Base-by-base conservation (phyloP, 129 eudicot species). In the Flaveria linearis region DNA sequence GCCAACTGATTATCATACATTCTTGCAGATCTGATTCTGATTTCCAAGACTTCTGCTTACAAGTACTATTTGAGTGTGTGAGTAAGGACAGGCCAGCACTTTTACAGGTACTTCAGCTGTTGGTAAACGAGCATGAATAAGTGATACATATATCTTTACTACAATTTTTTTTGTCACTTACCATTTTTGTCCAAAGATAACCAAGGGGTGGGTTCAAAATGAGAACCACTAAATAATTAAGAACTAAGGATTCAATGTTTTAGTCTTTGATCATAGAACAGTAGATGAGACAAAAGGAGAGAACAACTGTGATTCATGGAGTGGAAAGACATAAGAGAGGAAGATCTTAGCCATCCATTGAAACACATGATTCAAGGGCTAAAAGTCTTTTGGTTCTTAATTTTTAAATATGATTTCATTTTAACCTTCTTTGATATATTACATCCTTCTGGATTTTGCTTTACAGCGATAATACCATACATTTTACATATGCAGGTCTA, bases 81-180 rank as follows among this genome's bases (percentile, higher is more conserved):
- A 94, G 97, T 82, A 94, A 94, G 82, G 99, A 94, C 78, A 89
- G 96, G 57, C 97, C 99, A 51, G 92, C 97, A 41, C 85, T 94
- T 82, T 82, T 94, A 71, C 98, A 93, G 98, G 98, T 90, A 80
- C 42, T 20, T 30, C 13, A 22, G 64, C 49, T 60, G 25, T 60
- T 55, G 36, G 28, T 55, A 53, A 20, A 68, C 4, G 18, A 49
- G 55, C 69, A 26, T 56, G 65, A 43, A 36, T 52, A 12, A 4
- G 55, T n/a, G 72, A 68, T 20, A 26, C 22, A 51, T 36, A 65
- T 15, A 28, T 23, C 66, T 76, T 76, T 76, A 76, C 25, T 33
- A 26, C 51, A 64, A 12, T 6, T 75, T 61, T 30, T 28, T 64
- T 36, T 68, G 18, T 41, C 45, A 1, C 39, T 18, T 15, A 36